Evolutionary conservation across 73 alveolate species (phyloP).

Genomic region (Paramecium caudatum): DNA sequence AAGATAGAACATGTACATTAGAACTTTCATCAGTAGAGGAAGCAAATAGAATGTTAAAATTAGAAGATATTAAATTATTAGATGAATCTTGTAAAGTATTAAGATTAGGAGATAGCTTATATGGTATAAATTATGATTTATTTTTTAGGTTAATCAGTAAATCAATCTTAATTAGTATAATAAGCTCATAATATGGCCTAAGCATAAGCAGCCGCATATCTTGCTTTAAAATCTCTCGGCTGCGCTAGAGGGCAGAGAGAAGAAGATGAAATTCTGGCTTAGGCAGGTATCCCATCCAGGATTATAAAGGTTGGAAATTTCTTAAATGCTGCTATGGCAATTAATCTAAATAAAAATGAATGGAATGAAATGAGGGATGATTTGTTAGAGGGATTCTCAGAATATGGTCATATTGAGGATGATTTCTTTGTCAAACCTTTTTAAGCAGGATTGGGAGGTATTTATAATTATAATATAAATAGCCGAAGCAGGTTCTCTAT

Average conservation of each 20-base stretch:
- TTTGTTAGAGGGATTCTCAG: constrained; percentile 56
- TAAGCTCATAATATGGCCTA: constrained; percentile 73
- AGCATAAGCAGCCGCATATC: constrained; percentile 69
- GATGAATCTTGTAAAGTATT: constrained; percentile 49
- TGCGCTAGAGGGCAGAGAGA: constrained; percentile 53
- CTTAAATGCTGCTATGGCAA: constrained; percentile 69
- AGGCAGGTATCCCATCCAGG: constrained; percentile 73
- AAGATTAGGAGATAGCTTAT: constrained; percentile 44
- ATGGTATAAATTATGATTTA: neutral
- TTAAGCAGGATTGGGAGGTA: constrained; percentile 74
- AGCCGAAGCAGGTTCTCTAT: constrained; percentile 78
- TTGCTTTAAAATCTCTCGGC: constrained; percentile 65
- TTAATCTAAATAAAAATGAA: constrained; percentile 57
- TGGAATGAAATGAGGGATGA: constrained; percentile 70
- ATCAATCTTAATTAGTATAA: constrained; percentile 62
- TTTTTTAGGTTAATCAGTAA: constrained; percentile 16
- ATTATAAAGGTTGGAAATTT: constrained; percentile 68
- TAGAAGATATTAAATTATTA: constrained; percentile 33
- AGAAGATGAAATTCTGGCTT: constrained; percentile 68
- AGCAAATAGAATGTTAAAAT: constrained; percentile 48
- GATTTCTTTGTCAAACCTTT: constrained; percentile 74
- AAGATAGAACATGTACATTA: constrained; percentile 51
- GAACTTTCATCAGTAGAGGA: constrained; percentile 65
- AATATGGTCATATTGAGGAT: constrained; percentile 61
- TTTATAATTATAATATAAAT: neutral